phyloP scores from a whole-genome alignment of 306 rosid species.

The Lablab purpureus region DNA sequence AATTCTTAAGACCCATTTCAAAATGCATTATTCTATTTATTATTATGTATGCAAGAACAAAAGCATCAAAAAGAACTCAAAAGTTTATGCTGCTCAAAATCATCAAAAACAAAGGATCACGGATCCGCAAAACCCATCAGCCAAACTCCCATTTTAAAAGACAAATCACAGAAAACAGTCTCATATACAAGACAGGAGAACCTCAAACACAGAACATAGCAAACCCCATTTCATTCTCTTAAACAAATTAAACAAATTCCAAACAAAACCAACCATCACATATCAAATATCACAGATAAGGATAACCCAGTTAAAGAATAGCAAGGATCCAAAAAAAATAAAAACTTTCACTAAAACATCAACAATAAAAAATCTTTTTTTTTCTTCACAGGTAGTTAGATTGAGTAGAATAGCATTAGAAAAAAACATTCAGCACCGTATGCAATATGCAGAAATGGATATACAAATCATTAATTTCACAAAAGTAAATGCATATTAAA shows the following conservation, averaged over 20 bases:
- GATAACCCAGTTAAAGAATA: not conserved
- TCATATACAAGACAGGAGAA: conserved; percentile 22
- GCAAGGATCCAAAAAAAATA: not conserved
- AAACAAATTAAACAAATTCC: conserved; percentile 29
- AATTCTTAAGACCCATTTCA: conserved; percentile 20
- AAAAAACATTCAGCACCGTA: conserved; percentile 33
- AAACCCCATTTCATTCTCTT: conserved; percentile 43
- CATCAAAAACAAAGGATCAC: conserved; percentile 5
- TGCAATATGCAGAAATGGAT: conserved; percentile 25
- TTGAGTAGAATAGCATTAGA: not conserved
- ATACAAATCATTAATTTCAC: not conserved
- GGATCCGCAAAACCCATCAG: conserved; percentile 47
- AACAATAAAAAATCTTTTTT: not conserved
- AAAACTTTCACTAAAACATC: conserved; percentile 5
- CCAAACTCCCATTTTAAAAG: conserved; percentile 23
- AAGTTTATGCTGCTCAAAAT: conserved; percentile 3
- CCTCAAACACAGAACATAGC: conserved; percentile 34
- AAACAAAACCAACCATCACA: conserved; percentile 13
- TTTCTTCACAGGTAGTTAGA: not conserved
- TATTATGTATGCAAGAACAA: not conserved
- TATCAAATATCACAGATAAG: conserved; percentile 2
- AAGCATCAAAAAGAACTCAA: conserved; percentile 1
- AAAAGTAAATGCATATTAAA: not conserved
- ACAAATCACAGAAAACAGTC: not conserved
- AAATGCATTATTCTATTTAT: conserved; percentile 22